Conservation (phyloP, 768 basidiomycete species). For the Wakefieldia striispora region DNA sequence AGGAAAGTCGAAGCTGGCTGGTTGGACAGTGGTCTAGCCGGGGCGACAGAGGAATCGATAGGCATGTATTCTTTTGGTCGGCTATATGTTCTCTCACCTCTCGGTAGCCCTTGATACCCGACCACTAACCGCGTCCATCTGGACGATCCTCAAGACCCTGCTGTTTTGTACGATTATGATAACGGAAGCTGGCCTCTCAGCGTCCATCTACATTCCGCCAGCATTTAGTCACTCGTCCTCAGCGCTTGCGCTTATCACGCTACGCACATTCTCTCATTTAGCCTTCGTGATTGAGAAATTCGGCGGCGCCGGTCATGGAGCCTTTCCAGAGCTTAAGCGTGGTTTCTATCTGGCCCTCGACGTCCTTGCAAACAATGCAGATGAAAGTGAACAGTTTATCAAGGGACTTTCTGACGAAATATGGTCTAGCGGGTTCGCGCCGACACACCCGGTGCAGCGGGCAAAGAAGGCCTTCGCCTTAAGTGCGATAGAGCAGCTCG, state of each 20-base stretch:
- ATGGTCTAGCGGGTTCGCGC: conserved; percentile 23
- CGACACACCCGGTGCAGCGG: conserved; percentile 25
- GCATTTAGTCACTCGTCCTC: conserved; percentile 37
- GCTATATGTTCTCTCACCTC: conserved; percentile 3
- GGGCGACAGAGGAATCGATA: conserved; percentile 19
- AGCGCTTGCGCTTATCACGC: conserved; percentile 49
- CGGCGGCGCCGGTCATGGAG: conserved; percentile 56
- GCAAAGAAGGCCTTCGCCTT: conserved; percentile 60
- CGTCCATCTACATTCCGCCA: conserved; percentile 52
- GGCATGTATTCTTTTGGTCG: conserved; percentile 34
- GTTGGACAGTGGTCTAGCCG: conserved; percentile 38
- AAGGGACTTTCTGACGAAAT: conserved; percentile 34
- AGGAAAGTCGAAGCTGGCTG: conserved; percentile 48
- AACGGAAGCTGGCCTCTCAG: conserved; percentile 56
- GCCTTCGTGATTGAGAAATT: conserved; percentile 80
- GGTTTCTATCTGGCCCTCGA: conserved; percentile 79
- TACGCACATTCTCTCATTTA: conserved; percentile 62
- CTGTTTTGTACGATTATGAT: conserved; percentile 76
- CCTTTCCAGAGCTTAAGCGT: conserved; percentile 71
- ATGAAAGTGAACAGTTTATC: conserved; percentile 39
- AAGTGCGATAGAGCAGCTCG: conserved; percentile 75
- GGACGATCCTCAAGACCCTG: conserved; percentile 70
- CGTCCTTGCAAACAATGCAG: conserved; percentile 48
- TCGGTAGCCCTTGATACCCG: conserved; percentile 43
- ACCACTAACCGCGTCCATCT: conserved; percentile 48